Base-by-base conservation (phyloP, 495 filamentous ascomycete genomes). In the Ascobolus immersus region DNA sequence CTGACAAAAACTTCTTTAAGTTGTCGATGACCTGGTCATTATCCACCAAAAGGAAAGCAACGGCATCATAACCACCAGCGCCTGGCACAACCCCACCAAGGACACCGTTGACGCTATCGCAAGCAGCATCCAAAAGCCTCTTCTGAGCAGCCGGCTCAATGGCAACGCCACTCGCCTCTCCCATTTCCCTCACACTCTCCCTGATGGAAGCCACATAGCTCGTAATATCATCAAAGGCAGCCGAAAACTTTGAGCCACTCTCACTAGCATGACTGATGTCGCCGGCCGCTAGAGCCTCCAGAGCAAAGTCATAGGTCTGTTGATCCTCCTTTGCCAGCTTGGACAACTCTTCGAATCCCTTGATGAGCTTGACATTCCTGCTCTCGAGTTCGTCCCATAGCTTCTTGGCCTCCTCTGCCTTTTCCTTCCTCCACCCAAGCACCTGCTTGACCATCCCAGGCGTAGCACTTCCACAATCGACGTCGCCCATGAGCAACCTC, bases 391-490 rank as follows among this genome's bases (percentile, higher is more conserved):
- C 58, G 25, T 60, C 57, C 77, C 80, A 93, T 4, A 84, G 52
- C 35, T 48, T 42, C 36, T 67, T 64, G 8, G 84, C 74, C 14
- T 64, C 69, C n/a, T 60, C 55, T 9, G 57, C 56, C 21, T 82
- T 69, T 25, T 62, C 52, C 25, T 69, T 69, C 39, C 73, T 61
- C 86, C 86, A 96, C 28, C 61, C 61, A 3, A 93, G 58, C 11
- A 96, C 75, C 48, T 74, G 65, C 59, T 77, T 89, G 17, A 91
- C 86, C 84, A 96, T 91, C 4, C 79, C 69, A 0, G 84, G 81
- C 9, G 84, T 91, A 49, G 84, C 61, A n/a, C 70, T 77, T 28
- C 86, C 86, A 44, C 86, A 91, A 50, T 89, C 75, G 11, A 96
- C 86, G 48, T 96, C 86, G 39, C 80, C 90, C 68, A 96, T 79